These are phyloP conservation scores for Delitschia confertaspora DNA, from an alignment of 495 filamentous ascomycete genomes.

Conservation along the genomic window DNA sequence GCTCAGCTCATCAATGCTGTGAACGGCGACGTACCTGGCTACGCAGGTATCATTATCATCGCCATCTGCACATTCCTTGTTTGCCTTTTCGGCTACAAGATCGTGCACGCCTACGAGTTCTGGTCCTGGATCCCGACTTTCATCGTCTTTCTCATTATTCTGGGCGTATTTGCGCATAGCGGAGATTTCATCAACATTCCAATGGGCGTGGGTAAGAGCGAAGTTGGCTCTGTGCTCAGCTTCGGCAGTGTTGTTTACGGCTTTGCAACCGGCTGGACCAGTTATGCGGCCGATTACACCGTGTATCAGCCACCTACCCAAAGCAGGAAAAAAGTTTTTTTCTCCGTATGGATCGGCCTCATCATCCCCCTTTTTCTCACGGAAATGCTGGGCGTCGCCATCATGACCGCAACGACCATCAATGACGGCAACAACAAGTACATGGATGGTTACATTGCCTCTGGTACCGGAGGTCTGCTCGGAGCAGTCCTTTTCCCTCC, in stretches of 20 bases:
- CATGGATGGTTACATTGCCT: constrained; percentile 47
- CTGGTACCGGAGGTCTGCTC: constrained; percentile 59
- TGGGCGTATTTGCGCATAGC: constrained; percentile 65
- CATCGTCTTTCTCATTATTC: constrained; percentile 68
- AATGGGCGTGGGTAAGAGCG: constrained; percentile 51
- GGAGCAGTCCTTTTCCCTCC: constrained; percentile 51
- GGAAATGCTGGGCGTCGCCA: constrained; percentile 68
- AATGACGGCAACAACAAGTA: constrained; percentile 40
- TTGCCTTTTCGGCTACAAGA: constrained; percentile 57
- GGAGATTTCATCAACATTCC: constrained; percentile 63
- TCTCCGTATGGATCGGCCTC: constrained; percentile 61
- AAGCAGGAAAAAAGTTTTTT: constrained; percentile 53
- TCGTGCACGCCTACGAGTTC: constrained; percentile 73
- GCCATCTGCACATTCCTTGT: constrained; percentile 61
- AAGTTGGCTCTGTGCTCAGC: constrained; percentile 58
- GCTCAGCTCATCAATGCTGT: constrained; percentile 72
- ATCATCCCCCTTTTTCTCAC: constrained; percentile 66
- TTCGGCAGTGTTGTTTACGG: constrained; percentile 56
- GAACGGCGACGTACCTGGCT: constrained; percentile 39
- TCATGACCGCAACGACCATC: constrained; percentile 34
- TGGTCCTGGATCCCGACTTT: constrained; percentile 72
- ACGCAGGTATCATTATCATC: constrained; percentile 68
- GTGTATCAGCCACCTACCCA: constrained; percentile 51
- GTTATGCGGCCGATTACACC: constrained; percentile 74
- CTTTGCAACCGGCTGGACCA: constrained; percentile 74